Evolutionary conservation across 2,329 filamentous ascomycete species (phyloP).

Genomic region (Rutstroemia sp.): DNA sequence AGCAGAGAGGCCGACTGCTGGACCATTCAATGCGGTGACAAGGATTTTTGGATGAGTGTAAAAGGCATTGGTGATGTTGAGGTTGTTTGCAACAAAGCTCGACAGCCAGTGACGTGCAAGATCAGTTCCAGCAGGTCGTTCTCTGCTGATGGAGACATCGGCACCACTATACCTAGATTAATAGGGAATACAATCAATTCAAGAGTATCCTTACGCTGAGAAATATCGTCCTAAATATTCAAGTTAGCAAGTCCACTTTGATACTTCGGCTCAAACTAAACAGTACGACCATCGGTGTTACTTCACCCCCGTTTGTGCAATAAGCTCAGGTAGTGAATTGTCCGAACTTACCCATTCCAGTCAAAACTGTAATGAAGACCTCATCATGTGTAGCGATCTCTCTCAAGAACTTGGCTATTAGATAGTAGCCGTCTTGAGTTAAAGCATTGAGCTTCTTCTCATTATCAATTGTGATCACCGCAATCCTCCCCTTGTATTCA

Average conservation of each 20-base stretch:
- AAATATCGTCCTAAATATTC: constrained; percentile 50
- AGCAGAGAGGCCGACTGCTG: constrained; percentile 80
- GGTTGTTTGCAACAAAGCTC: constrained; percentile 75
- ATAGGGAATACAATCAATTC: not conserved
- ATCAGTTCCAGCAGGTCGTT: constrained; percentile 34
- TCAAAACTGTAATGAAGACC: constrained; percentile 76
- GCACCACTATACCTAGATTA: constrained; percentile 53
- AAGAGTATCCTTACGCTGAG: constrained; percentile 60
- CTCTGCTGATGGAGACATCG: constrained; percentile 57
- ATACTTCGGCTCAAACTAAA: no score
- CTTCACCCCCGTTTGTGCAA: no score
- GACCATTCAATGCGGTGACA: constrained; percentile 84
- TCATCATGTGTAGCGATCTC: constrained; percentile 74
- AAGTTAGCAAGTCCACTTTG: constrained; percentile 1
- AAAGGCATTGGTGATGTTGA: constrained; percentile 84
- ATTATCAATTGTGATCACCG: constrained; percentile 81
- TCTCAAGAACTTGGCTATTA: constrained; percentile 63
- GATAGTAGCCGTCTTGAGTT: constrained; percentile 64
- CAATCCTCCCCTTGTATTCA: constrained; percentile 61
- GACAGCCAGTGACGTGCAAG: constrained; percentile 52
- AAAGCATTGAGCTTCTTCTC: constrained; percentile 84
- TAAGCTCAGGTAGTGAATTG: not conserved
- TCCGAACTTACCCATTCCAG: constrained; percentile 56
- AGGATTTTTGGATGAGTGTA: constrained; percentile 93
- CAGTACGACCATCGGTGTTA: no score